phyloP scores from a whole-genome alignment of 179 eudicot genomes.

The Heliamphora pulchella region DNA sequence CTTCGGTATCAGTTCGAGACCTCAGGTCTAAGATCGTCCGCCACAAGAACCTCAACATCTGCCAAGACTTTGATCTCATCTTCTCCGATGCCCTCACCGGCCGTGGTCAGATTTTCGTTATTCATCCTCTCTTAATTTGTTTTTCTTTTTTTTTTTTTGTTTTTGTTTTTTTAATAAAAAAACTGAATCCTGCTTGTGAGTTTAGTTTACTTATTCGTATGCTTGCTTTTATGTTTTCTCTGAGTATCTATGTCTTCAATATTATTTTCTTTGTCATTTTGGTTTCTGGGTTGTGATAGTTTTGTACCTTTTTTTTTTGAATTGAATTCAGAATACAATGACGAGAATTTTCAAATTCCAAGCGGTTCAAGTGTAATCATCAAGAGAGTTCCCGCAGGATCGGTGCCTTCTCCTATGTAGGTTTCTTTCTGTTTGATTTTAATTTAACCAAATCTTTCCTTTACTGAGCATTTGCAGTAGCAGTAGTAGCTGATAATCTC shows the following conservation, averaged over 20 bases:
- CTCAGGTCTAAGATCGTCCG: constrained; percentile 41
- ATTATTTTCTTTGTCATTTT: background rate
- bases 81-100: constrained; percentile 52
- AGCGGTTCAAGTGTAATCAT: constrained; percentile 61
- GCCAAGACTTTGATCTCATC: constrained; percentile 46
- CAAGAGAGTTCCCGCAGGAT: constrained; percentile 57
- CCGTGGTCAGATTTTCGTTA: constrained; percentile 23
- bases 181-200: background rate
- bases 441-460: background rate
- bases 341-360: constrained; percentile 39
- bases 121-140: background rate
- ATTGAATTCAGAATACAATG: constrained; percentile 44
- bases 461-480: background rate
- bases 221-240: background rate
- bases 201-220: background rate
- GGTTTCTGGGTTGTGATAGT: background rate
- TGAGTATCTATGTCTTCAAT: background rate
- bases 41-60: constrained; percentile 36
- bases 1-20: constrained; percentile 46
- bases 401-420: constrained; percentile 31
- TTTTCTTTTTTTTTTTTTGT: background rate
- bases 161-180: background rate
- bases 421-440: constrained; percentile 8
- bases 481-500: background rate
- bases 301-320: constrained; percentile 13